phyloP scores from a whole-genome alignment of 805 yeast species.

The Kodamaea restingae region DNA sequence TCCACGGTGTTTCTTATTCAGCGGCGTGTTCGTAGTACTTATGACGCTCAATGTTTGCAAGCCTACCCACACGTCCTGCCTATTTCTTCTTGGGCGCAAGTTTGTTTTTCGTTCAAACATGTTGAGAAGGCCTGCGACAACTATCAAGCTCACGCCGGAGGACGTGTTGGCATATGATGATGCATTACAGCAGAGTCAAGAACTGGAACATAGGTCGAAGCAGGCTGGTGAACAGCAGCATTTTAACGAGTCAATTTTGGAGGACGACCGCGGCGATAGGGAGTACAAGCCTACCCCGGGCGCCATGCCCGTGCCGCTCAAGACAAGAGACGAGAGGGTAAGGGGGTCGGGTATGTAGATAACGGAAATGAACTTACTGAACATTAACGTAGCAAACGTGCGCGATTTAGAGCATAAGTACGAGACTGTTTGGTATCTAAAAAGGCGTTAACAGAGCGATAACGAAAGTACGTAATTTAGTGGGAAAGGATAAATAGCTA shows the following conservation, averaged over 20 bases:
- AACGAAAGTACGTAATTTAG: too few relatives aligned
- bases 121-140: slow-evolving; percentile 72
- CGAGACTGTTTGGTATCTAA: too few relatives aligned
- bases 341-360: background rate
- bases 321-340: slow-evolving; percentile 7
- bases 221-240: background rate
- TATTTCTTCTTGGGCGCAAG: background rate
- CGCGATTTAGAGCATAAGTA: too few relatives aligned
- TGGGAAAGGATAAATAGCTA: too few relatives aligned
- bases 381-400: too few relatives aligned
- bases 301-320: slow-evolving; percentile 1
- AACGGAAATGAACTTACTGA: too few relatives aligned
- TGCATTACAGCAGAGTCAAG: slow-evolving; percentile 9
- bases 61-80: too few relatives aligned
- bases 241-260: slow-evolving; percentile 6
- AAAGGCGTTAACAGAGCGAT: too few relatives aligned
- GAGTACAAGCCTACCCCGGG: slow-evolving; percentile 2
- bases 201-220: slow-evolving; percentile 3
- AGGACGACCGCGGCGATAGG: background rate
- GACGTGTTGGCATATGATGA: slow-evolving; percentile 55
- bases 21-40: too few relatives aligned
- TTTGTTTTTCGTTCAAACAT: slow-evolving; percentile 27
- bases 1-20: too few relatives aligned
- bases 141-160: slow-evolving; percentile 62
- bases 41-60: too few relatives aligned